Evolutionary conservation across 1,284 basidiomycete species (phyloP).

Genomic region (Ganoderma lingzhi): DNA sequence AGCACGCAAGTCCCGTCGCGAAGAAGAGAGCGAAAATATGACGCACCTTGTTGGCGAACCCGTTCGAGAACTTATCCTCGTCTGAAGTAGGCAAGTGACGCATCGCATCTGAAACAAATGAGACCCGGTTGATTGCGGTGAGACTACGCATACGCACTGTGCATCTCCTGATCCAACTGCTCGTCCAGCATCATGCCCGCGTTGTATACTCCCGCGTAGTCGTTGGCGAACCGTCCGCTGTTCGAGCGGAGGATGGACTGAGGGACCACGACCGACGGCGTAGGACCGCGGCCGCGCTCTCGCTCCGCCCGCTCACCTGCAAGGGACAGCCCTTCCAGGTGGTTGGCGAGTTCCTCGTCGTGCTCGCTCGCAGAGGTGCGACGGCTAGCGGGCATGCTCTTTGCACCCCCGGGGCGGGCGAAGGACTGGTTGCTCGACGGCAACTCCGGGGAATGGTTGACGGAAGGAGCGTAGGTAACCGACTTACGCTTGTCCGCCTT

Average conservation of each 20-base stretch:
- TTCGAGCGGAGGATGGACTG: constrained; percentile 57
- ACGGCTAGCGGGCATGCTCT: constrained; percentile 89
- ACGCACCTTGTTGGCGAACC: constrained; percentile 74
- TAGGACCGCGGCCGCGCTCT: constrained; percentile 37
- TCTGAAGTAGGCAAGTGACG: constrained; percentile 91
- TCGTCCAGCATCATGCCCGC: constrained; percentile 90
- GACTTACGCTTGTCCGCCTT: constrained; percentile 84
- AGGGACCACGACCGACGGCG: constrained; percentile 36
- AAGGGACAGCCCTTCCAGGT: constrained; percentile 73
- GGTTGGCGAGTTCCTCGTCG: constrained; percentile 80
- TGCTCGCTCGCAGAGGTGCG: constrained; percentile 83
- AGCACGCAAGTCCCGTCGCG: background rate
- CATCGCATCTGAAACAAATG: constrained; percentile 76
- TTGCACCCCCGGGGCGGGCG: constrained; percentile 74
- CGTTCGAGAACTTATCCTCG: constrained; percentile 82
- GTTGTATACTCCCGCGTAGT: constrained; percentile 70
- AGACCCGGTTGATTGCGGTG: constrained; percentile 26
- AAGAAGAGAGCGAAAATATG: background rate
- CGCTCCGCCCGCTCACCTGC: constrained; percentile 61
- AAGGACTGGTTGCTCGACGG: constrained; percentile 60
- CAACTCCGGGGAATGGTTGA: constrained; percentile 75
- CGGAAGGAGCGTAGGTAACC: constrained; percentile 81
- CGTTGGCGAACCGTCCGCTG: constrained; percentile 56
- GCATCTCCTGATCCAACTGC: constrained; percentile 90
- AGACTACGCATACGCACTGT: constrained; percentile 63